phyloP scores from a whole-genome alignment of 768 basidiomycete species.

The Gymnopilus dilepis region DNA sequence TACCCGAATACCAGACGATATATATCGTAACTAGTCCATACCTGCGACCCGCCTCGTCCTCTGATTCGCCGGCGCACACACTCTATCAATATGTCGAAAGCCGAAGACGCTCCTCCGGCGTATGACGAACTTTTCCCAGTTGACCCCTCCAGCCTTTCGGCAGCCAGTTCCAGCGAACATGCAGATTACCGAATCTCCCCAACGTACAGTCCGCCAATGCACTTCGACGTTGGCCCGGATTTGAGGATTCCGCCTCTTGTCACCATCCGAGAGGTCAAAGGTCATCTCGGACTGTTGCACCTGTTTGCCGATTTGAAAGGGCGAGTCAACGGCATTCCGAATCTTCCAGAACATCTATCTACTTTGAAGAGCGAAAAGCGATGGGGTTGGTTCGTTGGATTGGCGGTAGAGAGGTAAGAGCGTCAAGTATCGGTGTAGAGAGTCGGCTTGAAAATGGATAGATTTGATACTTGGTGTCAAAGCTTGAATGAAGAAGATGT shows the following conservation, averaged over 20 bases:
- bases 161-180: no score
- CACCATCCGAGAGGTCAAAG: slow-evolving; percentile 33
- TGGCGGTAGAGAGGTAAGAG: slow-evolving; percentile 41
- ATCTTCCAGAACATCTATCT: slow-evolving; percentile 15
- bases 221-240: slow-evolving; percentile 33
- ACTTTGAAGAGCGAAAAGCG: slow-evolving; percentile 28
- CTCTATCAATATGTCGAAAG: not conserved
- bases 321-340: slow-evolving; percentile 25
- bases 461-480: slow-evolving; percentile 37
- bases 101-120: not conserved
- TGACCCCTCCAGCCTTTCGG: not conserved
- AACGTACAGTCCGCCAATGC: slow-evolving; percentile 33
- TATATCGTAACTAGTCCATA: no score
- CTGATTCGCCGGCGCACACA: not conserved
- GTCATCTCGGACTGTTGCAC: slow-evolving; percentile 39
- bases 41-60: not conserved
- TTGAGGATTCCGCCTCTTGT: slow-evolving; percentile 33
- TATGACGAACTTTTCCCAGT: not conserved
- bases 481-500: slow-evolving; percentile 18
- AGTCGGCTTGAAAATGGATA: slow-evolving; percentile 7
- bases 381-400: slow-evolving; percentile 42
- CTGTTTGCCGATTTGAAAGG: slow-evolving; percentile 36
- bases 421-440: not conserved
- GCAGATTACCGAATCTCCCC: slow-evolving; percentile 21
- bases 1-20: no score